Base-by-base conservation (phyloP, 2,329 filamentous ascomycete genomes). In the Curvularia lunata region DNA sequence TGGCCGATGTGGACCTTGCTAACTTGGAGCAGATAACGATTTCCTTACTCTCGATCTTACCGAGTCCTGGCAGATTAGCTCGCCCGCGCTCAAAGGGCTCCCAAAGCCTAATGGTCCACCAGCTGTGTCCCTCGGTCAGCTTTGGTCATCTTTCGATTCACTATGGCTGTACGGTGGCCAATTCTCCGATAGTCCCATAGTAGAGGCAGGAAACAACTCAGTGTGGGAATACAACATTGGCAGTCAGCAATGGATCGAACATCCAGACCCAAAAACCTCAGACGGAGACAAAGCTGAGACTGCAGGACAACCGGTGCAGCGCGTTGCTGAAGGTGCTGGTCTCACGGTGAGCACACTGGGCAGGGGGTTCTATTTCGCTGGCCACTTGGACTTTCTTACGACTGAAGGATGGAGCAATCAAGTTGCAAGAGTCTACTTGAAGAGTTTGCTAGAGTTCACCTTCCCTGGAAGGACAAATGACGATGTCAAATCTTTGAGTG, bases 361-460 rank as follows among this genome's bases (percentile, higher is more conserved):
- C 0, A 77, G 88, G 46, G 91, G 88, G 30, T 93, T 87, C 81
- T 93, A 91, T 73, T 93, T 93, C 75, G 90, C 89, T 25, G 90
- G 90, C 0, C 90, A 92, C 74, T 78, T 91, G 5, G 90, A 93
- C 71, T 81, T 79, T 25, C 83, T 84, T 58, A 87, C 84, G 0
- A 86, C 85, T 1, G 73, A 81, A 62, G 89, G 86, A 12, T 92
- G 90, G 90, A 87, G 86, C n/a, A 83, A 84, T 49, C 82, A 85
- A 52, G 81, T 86, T 21, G 76, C 80, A 0, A 81, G 89, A 5
- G 80, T 91, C 1, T 93, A 92, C 70, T 77, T 93, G 42, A 91
- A 88, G 76, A 91, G 87, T 45, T 78, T 93, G 28, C 78, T 92
- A 13, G 90, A 93, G 69, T 93, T 89, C 67, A 92, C 89, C 0